These are phyloP conservation scores for Backusella luteola DNA, from an alignment of 192 early-diverging fungal genomes.

Conservation along the genomic window DNA sequence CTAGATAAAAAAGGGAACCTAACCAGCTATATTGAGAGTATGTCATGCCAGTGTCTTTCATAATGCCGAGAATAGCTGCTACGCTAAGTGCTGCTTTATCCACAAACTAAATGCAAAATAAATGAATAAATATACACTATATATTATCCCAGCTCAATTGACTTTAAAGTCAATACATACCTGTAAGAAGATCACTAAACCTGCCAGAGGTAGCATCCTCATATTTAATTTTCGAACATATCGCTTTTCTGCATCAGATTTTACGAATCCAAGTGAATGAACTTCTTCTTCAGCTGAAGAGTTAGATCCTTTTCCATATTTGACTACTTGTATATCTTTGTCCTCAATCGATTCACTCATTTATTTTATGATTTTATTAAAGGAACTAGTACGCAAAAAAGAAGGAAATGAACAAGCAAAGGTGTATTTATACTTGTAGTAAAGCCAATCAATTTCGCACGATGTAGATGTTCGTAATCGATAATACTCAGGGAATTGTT, in stretches of 20 bases:
- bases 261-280: not conserved
- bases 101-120: constrained; percentile 7
- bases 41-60: constrained; percentile 5
- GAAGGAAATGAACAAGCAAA: not conserved
- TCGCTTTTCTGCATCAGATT: constrained; percentile 15
- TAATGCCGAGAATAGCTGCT: constrained; percentile 18
- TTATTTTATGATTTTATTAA: not conserved
- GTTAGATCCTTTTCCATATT: not conserved
- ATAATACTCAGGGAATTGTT: not conserved
- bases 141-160: not conserved
- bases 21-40: constrained; percentile 9
- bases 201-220: constrained; percentile 15
- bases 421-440: not conserved
- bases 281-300: not conserved
- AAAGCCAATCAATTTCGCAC: not conserved
- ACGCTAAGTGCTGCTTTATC: constrained; percentile 14
- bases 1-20: constrained; percentile 21
- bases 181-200: constrained; percentile 17
- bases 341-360: not conserved
- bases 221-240: constrained; percentile 15
- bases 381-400: not conserved
- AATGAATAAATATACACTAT: not conserved
- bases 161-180: not conserved
- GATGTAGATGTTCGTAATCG: not conserved
- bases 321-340: not conserved